Base-by-base conservation (phyloP, 2,329 filamentous ascomycete species). In the Rhinocladiella similis region DNA sequence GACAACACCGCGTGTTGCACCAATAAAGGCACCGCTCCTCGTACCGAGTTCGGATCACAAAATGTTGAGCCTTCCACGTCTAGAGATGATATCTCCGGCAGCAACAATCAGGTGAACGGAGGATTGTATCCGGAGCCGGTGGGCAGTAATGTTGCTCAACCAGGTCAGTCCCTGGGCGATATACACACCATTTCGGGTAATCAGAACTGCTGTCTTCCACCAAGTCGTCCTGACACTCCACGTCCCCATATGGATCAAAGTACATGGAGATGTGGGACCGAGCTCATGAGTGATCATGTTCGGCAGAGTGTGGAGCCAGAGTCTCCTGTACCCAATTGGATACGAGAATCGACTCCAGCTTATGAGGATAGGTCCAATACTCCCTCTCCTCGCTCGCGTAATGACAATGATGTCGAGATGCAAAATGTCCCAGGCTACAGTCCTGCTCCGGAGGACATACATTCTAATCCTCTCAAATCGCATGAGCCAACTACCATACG, bases 291-390 rank as follows among this genome's bases (percentile, higher is more conserved):
- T 3, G 56, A 54, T n/a, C 46, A 53, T 10, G 41, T 62, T n/a
- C 57, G 52, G 53, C 54, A 60, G 29, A 59, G 56, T 19, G 60
- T 62, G n/a, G 60, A 60, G 38, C 57, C 57, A 12, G 57, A 62
- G 16, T 16, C 50, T 2, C 60, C 49, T 6, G 39, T 38, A 13
- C 33, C 57, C 18, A 48, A 55, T n/a, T 58, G 56, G 56, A 38
- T 41, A 14, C 50, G 54, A 12, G 51, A 58, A 20, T 53, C 54
- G n/a, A 62, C 57, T 3, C 54, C 60, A 13, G 60, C 54, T 12
- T 58, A 62, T 53, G 57, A 57, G 16, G 57, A 59, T n/a, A 57
- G 60, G 14, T 63, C 60, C 27, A 27, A 22, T 6, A 58, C 55
- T 5, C 60, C 60, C n/a, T 63, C 60, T 22, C 60, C 60, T 9